phyloP scores from a whole-genome alignment of 768 basidiomycete species.

The Lactarius akahatsu region DNA sequence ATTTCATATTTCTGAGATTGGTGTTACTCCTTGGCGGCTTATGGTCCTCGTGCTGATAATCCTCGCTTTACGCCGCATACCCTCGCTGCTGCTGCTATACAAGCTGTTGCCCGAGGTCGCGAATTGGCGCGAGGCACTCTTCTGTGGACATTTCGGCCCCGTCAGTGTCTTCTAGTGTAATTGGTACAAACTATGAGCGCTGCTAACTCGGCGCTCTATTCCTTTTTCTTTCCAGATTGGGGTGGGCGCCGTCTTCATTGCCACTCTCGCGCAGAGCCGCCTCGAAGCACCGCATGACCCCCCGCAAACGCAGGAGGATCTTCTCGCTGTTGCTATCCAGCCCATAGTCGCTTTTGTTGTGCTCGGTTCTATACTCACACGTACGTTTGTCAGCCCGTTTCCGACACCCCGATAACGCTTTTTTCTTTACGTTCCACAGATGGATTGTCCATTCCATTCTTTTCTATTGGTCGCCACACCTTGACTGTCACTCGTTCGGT shows the following conservation, averaged over 20 bases:
- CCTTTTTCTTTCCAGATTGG: constrained; percentile 66
- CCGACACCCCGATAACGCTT: constrained; percentile 1
- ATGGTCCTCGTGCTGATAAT: constrained; percentile 65
- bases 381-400: constrained; percentile 43
- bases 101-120: constrained; percentile 84
- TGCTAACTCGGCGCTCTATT: neutral
- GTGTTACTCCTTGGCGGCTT: constrained; percentile 70
- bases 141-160: constrained; percentile 87
- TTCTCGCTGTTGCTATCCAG: constrained; percentile 69
- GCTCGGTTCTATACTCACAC: constrained; percentile 79
- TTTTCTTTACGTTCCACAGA: constrained; percentile 32
- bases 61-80: constrained; percentile 76
- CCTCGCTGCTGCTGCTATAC: constrained; percentile 73
- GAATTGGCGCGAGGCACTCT: constrained; percentile 83
- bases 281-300: constrained; percentile 59
- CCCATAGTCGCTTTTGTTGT: constrained; percentile 89
- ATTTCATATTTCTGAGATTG: constrained; percentile 56
- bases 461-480: constrained; percentile 37
- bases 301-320: constrained; percentile 65
- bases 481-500: constrained; percentile 16
- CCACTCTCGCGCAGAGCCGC: constrained; percentile 63
- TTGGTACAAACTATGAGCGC: neutral
- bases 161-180: constrained; percentile 26
- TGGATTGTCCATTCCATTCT: constrained; percentile 53
- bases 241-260: constrained; percentile 88